Percentiles rank a stretch among this genome's conserved stretches.
These are phyloP conservation scores for Grifola frondosa DNA, from an alignment of 1,284 basidiomycete genomes.

Conservation along the genomic window DNA sequence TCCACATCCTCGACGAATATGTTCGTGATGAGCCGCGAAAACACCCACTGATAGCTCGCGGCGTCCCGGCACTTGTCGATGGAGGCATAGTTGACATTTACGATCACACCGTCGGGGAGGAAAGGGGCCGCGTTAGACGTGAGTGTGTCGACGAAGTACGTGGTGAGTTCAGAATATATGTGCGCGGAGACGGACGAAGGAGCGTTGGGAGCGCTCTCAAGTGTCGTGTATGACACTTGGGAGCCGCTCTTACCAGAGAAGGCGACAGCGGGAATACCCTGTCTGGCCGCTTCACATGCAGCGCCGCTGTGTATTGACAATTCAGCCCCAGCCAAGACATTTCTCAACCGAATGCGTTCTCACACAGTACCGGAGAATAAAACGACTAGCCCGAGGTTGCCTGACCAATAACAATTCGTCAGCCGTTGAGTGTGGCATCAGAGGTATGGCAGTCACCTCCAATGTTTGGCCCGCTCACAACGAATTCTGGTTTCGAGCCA, in stretches of 20 bases:
- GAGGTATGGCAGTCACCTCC: slow-evolving; percentile 12
- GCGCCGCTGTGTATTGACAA: slow-evolving; percentile 53
- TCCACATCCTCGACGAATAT: slow-evolving; percentile 38
- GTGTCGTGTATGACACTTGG: slow-evolving; percentile 47
- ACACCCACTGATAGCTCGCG: slow-evolving; percentile 43
- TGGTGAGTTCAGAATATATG: slow-evolving; percentile 43
- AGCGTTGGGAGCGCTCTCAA: slow-evolving; percentile 34
- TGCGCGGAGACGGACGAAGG: slow-evolving; percentile 37
- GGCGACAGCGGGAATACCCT: slow-evolving; percentile 49
- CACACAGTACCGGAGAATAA: slow-evolving; percentile 24
- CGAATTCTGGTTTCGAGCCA: slow-evolving; percentile 44
- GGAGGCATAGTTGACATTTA: slow-evolving; percentile 55
- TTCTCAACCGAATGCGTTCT: too few relatives aligned
- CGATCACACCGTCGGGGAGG: slow-evolving; percentile 40
- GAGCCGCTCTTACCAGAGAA: slow-evolving; percentile 46
- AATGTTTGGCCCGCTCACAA: slow-evolving; percentile 38
- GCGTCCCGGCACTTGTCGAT: slow-evolving; percentile 39
- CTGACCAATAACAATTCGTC: slow-evolving; percentile 9
- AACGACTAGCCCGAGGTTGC: slow-evolving; percentile 17
- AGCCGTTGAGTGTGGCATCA: too few relatives aligned
- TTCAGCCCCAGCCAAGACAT: too few relatives aligned
- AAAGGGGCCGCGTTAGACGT: slow-evolving; percentile 32
- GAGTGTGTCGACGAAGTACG: slow-evolving; percentile 40
- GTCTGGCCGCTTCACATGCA: slow-evolving; percentile 43
- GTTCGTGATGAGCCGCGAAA: slow-evolving; percentile 41